phyloP scores from a whole-genome alignment of 2,329 filamentous ascomycete species.

The Cercospora nicotianae region DNA sequence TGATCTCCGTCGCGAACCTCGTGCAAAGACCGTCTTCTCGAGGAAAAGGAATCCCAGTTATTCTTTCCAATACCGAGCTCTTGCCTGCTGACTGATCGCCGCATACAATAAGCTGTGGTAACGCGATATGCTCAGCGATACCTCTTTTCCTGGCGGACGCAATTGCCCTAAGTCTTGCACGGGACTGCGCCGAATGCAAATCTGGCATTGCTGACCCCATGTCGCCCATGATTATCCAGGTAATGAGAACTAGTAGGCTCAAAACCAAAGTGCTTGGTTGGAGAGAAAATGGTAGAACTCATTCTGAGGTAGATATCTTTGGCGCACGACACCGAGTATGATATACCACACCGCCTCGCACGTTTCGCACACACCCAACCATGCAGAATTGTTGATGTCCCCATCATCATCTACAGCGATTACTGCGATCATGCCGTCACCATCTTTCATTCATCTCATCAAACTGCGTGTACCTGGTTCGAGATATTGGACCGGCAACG shows the following conservation, averaged over 20 bases:
- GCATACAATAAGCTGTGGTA: conserved; percentile 52
- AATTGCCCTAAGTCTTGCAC: neutral
- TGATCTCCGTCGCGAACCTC: conserved; percentile 38
- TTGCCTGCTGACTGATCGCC: conserved; percentile 64
- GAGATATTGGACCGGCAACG: neutral
- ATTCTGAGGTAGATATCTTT: no score
- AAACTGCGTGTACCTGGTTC: neutral
- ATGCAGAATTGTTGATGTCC: neutral
- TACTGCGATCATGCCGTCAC: neutral
- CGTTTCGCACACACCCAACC: neutral
- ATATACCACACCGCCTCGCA: neutral
- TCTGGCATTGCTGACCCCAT: neutral
- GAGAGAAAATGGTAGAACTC: neutral
- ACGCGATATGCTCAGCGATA: conserved; percentile 35
- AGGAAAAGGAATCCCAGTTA: conserved; percentile 57
- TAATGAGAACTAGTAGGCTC: neutral
- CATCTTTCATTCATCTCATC: neutral
- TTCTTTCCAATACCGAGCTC: conserved; percentile 62
- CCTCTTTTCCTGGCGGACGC: conserved; percentile 35
- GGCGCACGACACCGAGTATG: neutral
- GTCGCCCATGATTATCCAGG: neutral
- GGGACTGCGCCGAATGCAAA: neutral
- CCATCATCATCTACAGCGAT: neutral
- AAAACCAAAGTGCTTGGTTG: neutral
- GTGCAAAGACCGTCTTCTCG: conserved; percentile 57